Conservation (phyloP, 768 basidiomycete genomes). For the Suillus occidentalis region DNA sequence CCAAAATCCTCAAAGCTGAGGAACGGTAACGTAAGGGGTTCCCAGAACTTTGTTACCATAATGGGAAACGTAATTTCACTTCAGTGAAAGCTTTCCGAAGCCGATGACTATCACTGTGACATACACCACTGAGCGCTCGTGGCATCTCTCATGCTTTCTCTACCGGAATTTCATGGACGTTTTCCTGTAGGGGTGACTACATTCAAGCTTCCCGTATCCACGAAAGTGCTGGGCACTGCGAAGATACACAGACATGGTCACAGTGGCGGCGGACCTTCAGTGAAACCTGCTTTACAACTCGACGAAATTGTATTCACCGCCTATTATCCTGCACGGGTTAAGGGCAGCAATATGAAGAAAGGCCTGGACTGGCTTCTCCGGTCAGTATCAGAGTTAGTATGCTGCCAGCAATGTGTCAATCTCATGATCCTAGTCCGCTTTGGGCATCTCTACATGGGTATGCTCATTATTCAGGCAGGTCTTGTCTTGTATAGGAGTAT, state of each 20-base stretch:
- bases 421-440: slow-evolving; percentile 34
- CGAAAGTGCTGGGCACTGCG: slow-evolving; percentile 40
- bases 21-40: not conserved
- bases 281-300: slow-evolving; percentile 47
- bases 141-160: slow-evolving; percentile 38
- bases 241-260: slow-evolving; percentile 29
- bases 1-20: not conserved
- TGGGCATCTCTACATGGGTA: slow-evolving; percentile 48
- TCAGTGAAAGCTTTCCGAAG: not conserved
- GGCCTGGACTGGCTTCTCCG: slow-evolving; percentile 59
- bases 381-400: slow-evolving; percentile 33
- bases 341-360: slow-evolving; percentile 27
- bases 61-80: not conserved
- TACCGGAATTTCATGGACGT: slow-evolving; percentile 43
- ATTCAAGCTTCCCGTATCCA: slow-evolving; percentile 47
- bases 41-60: slow-evolving; percentile 6
- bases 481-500: not conserved
- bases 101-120: not conserved
- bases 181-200: slow-evolving; percentile 63
- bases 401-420: not conserved
- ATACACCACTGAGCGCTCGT: not conserved
- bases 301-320: slow-evolving; percentile 65
- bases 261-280: slow-evolving; percentile 6
- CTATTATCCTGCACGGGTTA: slow-evolving; percentile 59
- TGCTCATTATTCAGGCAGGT: slow-evolving; percentile 47